phyloP scores from a whole-genome alignment of 2,329 filamentous ascomycete species.

The Hypocreales sp. region DNA sequence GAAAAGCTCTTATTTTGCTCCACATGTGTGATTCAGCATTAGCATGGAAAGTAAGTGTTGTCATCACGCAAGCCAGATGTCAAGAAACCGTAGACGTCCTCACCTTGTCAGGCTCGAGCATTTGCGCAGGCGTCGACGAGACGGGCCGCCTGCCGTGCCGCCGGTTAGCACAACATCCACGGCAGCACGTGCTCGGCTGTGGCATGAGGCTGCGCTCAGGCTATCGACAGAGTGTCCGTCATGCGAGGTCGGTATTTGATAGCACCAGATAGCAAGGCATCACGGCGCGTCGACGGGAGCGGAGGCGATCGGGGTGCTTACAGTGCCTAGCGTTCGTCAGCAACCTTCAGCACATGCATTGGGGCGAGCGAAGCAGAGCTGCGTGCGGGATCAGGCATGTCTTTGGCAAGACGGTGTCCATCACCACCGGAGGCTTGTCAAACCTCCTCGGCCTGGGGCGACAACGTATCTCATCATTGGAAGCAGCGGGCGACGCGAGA shows the following conservation, averaged over 20 bases:
- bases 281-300: constrained; percentile 11
- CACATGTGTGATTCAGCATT: constrained; percentile 55
- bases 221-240: constrained; percentile 20
- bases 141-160: background rate
- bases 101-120: constrained; percentile 8
- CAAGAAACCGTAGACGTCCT: constrained; percentile 8
- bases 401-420: constrained; percentile 41
- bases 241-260: constrained; percentile 28
- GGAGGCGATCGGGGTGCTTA: constrained; percentile 3
- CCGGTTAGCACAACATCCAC: background rate
- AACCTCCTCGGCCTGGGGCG: constrained; percentile 33
- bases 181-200: too few species aligned
- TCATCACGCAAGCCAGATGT: constrained; percentile 40
- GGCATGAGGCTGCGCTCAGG: constrained; percentile 10
- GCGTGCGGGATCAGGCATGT: constrained; percentile 26
- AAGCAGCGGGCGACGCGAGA: too few species aligned
- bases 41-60: constrained; percentile 60
- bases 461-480: constrained; percentile 28
- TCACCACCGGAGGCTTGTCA: constrained; percentile 31
- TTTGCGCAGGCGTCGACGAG: background rate
- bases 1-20: constrained; percentile 62
- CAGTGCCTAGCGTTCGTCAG: constrained; percentile 1
- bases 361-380: background rate
- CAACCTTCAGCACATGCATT: background rate
- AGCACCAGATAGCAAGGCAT: constrained; percentile 26